Percentiles rank a stretch among this genome's conserved stretches.
Conservation (phyloP, 2,329 filamentous ascomycete species). For the Talaromyces sp. region DNA sequence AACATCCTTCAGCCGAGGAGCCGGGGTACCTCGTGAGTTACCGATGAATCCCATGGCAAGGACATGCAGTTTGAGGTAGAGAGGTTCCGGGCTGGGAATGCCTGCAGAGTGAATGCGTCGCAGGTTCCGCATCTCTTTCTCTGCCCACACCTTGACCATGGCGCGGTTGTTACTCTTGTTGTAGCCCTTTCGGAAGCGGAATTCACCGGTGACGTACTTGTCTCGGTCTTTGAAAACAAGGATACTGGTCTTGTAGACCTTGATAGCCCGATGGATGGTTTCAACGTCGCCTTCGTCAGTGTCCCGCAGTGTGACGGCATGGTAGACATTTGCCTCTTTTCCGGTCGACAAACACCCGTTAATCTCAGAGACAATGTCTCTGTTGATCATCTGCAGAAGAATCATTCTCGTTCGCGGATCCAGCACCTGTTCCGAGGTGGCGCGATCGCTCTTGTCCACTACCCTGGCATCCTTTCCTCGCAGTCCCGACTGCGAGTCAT, state of each 20-base stretch:
- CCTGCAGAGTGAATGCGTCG: slow-evolving; percentile 76
- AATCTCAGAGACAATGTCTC: slow-evolving; percentile 80
- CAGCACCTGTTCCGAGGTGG: slow-evolving; percentile 89
- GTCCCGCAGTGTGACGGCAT: slow-evolving; percentile 63
- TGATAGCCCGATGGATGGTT: slow-evolving; percentile 76
- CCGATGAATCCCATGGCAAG: slow-evolving; percentile 93
- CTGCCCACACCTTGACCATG: slow-evolving; percentile 98
- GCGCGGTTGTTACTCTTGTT: slow-evolving; percentile 92
- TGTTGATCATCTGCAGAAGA: slow-evolving; percentile 90
- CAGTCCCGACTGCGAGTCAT: slow-evolving; percentile 54
- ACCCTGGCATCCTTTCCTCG: slow-evolving; percentile 42
- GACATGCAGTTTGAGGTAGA: slow-evolving; percentile 87
- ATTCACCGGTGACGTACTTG: slow-evolving; percentile 91
- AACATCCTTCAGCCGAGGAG: slow-evolving; percentile 85
- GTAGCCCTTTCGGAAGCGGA: slow-evolving; percentile 82
- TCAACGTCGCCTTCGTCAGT: slow-evolving; percentile 48
- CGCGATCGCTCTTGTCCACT: slow-evolving; percentile 79
- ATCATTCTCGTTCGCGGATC: slow-evolving; percentile 95
- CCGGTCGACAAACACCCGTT: slow-evolving; percentile 94
- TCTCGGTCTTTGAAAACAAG: slow-evolving; percentile 97
- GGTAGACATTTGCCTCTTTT: slow-evolving; percentile 98
- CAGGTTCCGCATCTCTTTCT: slow-evolving; percentile 96
- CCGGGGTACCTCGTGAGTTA: slow-evolving; percentile 78
- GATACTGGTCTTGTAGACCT: slow-evolving; percentile 98
- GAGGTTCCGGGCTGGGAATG: slow-evolving; percentile 84